phyloP scores from a whole-genome alignment of 2,329 filamentous ascomycete genomes.

The Pseudocercospora cruenta region DNA sequence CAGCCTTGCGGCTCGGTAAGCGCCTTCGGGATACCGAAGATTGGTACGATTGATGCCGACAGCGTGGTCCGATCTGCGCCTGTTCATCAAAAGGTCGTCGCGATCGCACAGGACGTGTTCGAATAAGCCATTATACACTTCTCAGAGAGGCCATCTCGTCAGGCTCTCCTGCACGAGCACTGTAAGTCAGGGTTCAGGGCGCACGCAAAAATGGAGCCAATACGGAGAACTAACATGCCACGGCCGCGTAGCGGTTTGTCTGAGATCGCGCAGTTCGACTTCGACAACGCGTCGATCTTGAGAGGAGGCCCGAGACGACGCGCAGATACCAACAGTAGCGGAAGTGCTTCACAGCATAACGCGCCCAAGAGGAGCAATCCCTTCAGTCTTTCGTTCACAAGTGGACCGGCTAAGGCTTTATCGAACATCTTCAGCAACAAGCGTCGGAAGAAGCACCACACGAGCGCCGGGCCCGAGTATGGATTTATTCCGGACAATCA shows the following conservation, averaged over 20 bases:
- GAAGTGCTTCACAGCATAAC: not conserved
- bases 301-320: not conserved
- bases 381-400: not conserved
- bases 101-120: not conserved
- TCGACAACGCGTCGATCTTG: not conserved
- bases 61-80: constrained; percentile 1
- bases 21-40: constrained; percentile 5
- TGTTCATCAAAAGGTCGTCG: not conserved
- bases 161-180: not conserved
- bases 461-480: not conserved
- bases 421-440: not conserved
- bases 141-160: not conserved
- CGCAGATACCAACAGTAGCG: not conserved
- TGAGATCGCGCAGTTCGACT: not conserved
- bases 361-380: not conserved
- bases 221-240: not conserved
- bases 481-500: not conserved
- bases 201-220: not conserved
- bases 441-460: not conserved
- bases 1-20: constrained; percentile 2
- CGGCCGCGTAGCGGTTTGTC: not conserved
- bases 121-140: not conserved
- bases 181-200: not conserved
- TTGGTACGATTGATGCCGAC: not conserved
- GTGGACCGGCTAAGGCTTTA: not conserved